A percentile compares a stretch with the other conserved stretches of the same genome.
Evolutionary conservation across 768 basidiomycete species (phyloP).

Genomic region (Russula compacta): DNA sequence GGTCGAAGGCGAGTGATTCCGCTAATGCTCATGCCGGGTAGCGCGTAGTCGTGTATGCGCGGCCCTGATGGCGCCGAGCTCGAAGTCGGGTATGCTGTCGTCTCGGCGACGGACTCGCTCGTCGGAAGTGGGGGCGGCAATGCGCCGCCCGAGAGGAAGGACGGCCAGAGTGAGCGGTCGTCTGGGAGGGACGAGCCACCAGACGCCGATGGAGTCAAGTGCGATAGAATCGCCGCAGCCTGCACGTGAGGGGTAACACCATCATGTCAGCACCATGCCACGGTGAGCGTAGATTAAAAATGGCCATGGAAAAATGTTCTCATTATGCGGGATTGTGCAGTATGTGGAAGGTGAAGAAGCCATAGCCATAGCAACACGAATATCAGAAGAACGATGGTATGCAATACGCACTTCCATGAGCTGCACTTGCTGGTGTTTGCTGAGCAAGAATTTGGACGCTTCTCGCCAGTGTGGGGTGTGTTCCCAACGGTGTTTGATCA

Average conservation of each 20-base stretch:
- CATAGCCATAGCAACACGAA: slow-evolving; percentile 9
- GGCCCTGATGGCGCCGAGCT: slow-evolving; percentile 55
- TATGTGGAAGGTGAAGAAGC: not conserved
- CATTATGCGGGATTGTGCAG: not conserved
- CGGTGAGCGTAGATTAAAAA: not conserved
- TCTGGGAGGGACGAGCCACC: slow-evolving; percentile 78
- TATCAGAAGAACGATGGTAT: not conserved
- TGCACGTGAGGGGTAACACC: slow-evolving; percentile 25
- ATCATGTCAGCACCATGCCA: not conserved
- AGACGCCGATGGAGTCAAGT: slow-evolving; percentile 59
- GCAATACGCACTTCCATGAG: slow-evolving; percentile 65
- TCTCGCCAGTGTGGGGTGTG: slow-evolving; percentile 95
- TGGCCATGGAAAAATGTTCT: not conserved
- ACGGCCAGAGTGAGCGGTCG: slow-evolving; percentile 89
- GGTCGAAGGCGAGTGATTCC: slow-evolving; percentile 54
- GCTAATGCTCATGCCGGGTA: slow-evolving; percentile 32
- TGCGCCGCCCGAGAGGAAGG: slow-evolving; percentile 63
- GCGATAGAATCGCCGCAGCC: slow-evolving; percentile 93
- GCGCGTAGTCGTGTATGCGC: slow-evolving; percentile 55
- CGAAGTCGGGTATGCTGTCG: slow-evolving; percentile 30
- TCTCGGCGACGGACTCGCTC: slow-evolving; percentile 16
- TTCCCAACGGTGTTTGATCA: slow-evolving; percentile 98
- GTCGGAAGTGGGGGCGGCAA: slow-evolving; percentile 40
- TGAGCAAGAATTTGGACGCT: slow-evolving; percentile 80
- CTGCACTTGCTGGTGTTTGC: slow-evolving; percentile 97